Percentiles rank a stretch among this genome's conserved stretches.
phyloP scores from a whole-genome alignment of 345 rosid genomes.

The Syzygium aromaticum region DNA sequence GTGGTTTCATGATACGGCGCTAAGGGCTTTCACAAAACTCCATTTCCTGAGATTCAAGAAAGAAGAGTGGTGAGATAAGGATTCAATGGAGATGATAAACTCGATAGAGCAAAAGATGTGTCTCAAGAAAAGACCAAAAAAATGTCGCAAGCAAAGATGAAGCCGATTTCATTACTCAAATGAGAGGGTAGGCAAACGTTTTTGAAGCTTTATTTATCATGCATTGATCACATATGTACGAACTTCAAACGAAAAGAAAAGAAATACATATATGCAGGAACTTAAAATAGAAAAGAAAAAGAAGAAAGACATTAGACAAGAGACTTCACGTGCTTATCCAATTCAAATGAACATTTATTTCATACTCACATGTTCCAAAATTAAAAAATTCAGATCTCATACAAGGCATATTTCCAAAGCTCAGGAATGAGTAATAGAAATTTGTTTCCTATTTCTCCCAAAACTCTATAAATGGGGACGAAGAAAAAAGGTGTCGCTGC shows the following conservation, averaged over 20 bases:
- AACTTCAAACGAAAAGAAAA: not conserved
- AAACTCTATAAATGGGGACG: too few relatives aligned
- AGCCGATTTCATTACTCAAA: not conserved
- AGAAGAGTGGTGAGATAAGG: not conserved
- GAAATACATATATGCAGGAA: not conserved
- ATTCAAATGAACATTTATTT: not conserved
- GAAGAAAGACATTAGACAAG: not conserved
- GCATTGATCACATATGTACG: not conserved
- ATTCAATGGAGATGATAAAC: not conserved
- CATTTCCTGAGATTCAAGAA: conserved; percentile 2
- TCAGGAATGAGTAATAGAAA: not conserved
- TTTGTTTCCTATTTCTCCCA: not conserved
- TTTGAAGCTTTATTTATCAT: not conserved
- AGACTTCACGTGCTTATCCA: not conserved
- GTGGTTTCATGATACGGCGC: not conserved
- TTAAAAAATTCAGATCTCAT: not conserved
- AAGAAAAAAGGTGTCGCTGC: not conserved
- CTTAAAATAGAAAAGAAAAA: not conserved
- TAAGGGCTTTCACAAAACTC: conserved; percentile 4
- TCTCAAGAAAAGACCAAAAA: not conserved
- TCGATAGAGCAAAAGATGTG: not conserved
- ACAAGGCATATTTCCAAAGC: not conserved
- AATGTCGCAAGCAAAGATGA: not conserved
- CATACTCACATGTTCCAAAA: not conserved
- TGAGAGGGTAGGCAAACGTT: not conserved